Percentiles rank a stretch among this genome's conserved stretches.
Evolutionary conservation across 1,284 basidiomycete species (phyloP).

Genomic region (Moniliella sp.): DNA sequence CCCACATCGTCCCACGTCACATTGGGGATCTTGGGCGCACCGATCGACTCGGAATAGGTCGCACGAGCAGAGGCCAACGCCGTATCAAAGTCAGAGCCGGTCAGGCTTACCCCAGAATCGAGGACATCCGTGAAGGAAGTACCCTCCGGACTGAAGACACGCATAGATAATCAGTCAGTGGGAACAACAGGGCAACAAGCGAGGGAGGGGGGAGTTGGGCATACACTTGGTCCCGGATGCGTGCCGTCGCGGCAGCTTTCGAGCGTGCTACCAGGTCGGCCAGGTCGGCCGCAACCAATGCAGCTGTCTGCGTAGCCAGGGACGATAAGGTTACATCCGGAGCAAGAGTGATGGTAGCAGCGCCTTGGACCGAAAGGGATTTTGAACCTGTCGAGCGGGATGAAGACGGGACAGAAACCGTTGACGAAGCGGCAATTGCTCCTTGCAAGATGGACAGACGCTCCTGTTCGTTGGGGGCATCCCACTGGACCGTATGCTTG

Average conservation of each 20-base stretch:
- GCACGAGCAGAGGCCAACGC: conserved; percentile 57
- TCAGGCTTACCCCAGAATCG: conserved; percentile 44
- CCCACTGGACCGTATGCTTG: conserved; percentile 55
- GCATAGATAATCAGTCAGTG: not conserved
- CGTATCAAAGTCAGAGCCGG: conserved; percentile 48
- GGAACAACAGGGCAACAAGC: not conserved
- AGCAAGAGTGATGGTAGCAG: conserved; percentile 39
- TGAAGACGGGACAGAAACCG: no score
- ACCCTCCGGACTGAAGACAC: not conserved
- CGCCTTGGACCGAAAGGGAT: conserved; percentile 40
- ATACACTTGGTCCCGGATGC: conserved; percentile 38
- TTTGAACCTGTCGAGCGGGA: no score
- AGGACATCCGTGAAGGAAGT: conserved; percentile 6
- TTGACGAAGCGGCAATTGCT: no score
- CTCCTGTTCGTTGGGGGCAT: conserved; percentile 62
- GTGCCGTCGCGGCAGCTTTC: conserved; percentile 43
- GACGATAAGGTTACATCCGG: conserved; percentile 55
- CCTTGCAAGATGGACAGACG: conserved; percentile 45
- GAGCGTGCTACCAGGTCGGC: conserved; percentile 50
- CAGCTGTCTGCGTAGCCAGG: conserved; percentile 73
- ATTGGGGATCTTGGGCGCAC: conserved; percentile 83
- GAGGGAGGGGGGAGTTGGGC: conserved; percentile 1
- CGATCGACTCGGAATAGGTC: conserved; percentile 73
- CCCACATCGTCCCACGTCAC: conserved; percentile 97
- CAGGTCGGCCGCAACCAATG: conserved; percentile 65